A percentile compares a stretch with the other conserved stretches of the same genome.
phyloP scores from a whole-genome alignment of 805 yeast species.

The Lachancea cidri region DNA sequence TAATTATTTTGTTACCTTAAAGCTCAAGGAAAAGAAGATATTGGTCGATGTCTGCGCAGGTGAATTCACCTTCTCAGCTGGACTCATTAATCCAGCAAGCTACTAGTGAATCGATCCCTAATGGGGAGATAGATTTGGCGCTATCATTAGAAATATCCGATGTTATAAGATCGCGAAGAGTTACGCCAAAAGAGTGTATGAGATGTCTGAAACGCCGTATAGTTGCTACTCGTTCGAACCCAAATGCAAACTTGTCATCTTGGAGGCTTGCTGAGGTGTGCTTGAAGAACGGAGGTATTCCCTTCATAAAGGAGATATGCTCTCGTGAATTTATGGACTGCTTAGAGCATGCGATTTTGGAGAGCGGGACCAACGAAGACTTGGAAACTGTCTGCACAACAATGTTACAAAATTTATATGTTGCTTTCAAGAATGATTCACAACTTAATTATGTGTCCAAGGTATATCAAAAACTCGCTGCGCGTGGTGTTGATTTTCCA shows the following conservation, averaged over 20 bases:
- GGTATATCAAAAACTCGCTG: constrained; percentile 52
- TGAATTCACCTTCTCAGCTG: constrained; percentile 29
- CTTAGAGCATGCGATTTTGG: constrained; percentile 44
- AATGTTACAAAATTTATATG: constrained; percentile 71
- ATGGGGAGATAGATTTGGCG: constrained; percentile 78
- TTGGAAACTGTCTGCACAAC: constrained; percentile 59
- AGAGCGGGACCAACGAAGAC: constrained; percentile 39
- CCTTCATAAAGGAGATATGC: constrained; percentile 72
- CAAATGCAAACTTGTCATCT: constrained; percentile 72
- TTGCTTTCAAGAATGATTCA: constrained; percentile 62
- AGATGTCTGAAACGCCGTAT: constrained; percentile 73
- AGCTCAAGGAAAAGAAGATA: not conserved
- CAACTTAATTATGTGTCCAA: constrained; percentile 61
- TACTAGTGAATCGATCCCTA: constrained; percentile 85
- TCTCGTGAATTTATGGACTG: constrained; percentile 85
- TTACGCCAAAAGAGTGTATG: constrained; percentile 79
- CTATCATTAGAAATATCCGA: constrained; percentile 84
- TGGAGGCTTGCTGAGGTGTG: constrained; percentile 79
- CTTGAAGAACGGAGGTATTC: constrained; percentile 88
- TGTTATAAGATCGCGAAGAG: constrained; percentile 71
- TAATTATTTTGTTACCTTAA: not conserved
- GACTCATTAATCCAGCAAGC: constrained; percentile 69
- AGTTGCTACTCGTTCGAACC: constrained; percentile 53
- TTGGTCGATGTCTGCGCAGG: constrained; percentile 3
- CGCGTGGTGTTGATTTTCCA: constrained; percentile 68